Conservation (phyloP, 305 asterid genomes). For the Stenogyne calaminthoides region DNA sequence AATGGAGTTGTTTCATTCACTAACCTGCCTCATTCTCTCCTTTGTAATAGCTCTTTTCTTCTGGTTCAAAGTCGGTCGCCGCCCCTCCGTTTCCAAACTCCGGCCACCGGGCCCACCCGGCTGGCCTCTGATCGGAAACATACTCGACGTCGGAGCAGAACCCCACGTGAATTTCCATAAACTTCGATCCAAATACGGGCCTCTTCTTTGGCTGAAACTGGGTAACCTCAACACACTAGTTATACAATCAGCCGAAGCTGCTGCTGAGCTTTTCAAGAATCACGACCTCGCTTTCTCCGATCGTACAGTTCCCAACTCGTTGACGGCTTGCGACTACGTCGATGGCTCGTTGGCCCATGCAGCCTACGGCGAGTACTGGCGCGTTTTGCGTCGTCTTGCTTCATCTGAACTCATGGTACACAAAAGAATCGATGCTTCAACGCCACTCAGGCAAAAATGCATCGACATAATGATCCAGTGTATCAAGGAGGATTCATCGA, state of each 20-base stretch:
- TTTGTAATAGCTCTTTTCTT: slow-evolving; percentile 12
- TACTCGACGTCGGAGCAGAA: slow-evolving; percentile 23
- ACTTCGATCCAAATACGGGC: slow-evolving; percentile 32
- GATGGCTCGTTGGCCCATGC: background rate
- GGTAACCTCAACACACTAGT: slow-evolving; percentile 20
- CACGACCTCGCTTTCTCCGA: slow-evolving; percentile 18
- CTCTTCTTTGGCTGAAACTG: slow-evolving; percentile 27
- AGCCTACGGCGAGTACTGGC: slow-evolving; percentile 18
- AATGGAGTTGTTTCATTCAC: slow-evolving; percentile 23
- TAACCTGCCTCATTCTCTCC: slow-evolving; percentile 19
- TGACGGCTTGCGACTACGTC: slow-evolving; percentile 29
- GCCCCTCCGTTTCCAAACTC: background rate
- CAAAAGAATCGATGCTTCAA: background rate
- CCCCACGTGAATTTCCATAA: slow-evolving; percentile 25
- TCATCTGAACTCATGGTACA: slow-evolving; percentile 24
- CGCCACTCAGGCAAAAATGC: slow-evolving; percentile 6
- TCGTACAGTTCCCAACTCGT: background rate
- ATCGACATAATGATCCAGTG: slow-evolving; percentile 23
- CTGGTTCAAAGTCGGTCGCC: background rate
- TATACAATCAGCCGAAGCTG: background rate
- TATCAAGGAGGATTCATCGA: slow-evolving; percentile 24
- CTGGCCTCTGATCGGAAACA: slow-evolving; percentile 34
- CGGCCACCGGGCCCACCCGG: slow-evolving; percentile 37
- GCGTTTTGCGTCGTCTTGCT: slow-evolving; percentile 9
- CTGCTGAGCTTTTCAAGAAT: slow-evolving; percentile 3